Percentiles rank a stretch among this genome's conserved stretches.
These are phyloP conservation scores for Ceratocystiopsis sp. DNA, from an alignment of 2,329 filamentous ascomycete genomes.

Conservation along the genomic window DNA sequence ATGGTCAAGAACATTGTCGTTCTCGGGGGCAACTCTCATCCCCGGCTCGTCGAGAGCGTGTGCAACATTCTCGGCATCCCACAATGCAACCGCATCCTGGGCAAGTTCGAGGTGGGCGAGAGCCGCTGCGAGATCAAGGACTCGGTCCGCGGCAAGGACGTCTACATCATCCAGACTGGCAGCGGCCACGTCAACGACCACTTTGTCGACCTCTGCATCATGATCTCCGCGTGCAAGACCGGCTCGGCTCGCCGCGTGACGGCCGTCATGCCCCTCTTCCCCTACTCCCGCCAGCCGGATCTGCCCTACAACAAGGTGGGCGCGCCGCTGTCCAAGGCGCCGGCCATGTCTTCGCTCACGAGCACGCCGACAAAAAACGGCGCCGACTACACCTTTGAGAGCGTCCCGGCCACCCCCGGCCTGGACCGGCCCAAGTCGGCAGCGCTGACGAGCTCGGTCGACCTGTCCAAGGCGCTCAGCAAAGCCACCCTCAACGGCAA, in stretches of 20 bases:
- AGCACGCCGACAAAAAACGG: constrained; percentile 22
- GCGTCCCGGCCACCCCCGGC: constrained; percentile 70
- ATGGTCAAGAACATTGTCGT: constrained; percentile 96
- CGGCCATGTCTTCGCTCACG: constrained; percentile 24
- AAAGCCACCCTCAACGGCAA: constrained; percentile 21
- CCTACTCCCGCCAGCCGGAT: constrained; percentile 71
- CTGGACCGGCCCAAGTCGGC: constrained; percentile 51
- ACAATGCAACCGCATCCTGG: constrained; percentile 66
- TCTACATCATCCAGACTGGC: constrained; percentile 93
- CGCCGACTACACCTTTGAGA: constrained; percentile 70
- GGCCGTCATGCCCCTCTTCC: constrained; percentile 85
- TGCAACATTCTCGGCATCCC: constrained; percentile 79
- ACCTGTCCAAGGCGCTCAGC: constrained; percentile 58
- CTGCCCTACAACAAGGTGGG: constrained; percentile 53
- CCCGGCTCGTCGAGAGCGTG: constrained; percentile 68
- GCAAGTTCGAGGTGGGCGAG: constrained; percentile 90
- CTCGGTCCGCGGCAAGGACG: constrained; percentile 93
- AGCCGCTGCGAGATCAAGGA: constrained; percentile 91
- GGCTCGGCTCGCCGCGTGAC: constrained; percentile 77
- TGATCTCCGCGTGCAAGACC: constrained; percentile 90
- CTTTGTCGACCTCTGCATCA: constrained; percentile 91
- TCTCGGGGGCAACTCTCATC: constrained; percentile 85
- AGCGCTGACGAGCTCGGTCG: constrained; percentile 49
- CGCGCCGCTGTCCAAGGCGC: constrained; percentile 40
- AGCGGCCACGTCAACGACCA: constrained; percentile 90